Evolutionary conservation across 306 rosid genomes (phyloP), one percentile per base, ranked within the genome.

Genomic region (Astragalus membranaceus): DNA sequence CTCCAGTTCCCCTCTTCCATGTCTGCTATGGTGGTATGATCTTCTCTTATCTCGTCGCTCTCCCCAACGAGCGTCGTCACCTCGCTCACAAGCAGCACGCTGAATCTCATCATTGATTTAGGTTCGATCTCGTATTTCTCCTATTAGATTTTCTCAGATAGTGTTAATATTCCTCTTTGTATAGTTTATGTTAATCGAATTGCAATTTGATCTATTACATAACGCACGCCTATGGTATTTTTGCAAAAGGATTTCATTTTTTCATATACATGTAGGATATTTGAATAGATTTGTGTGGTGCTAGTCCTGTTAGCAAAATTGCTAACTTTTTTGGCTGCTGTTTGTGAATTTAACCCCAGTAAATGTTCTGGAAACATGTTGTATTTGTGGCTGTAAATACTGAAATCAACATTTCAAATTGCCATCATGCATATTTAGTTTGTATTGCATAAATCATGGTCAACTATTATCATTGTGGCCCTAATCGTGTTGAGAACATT

Each of bases 61-160:
- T 92, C 49, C 95, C 95, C 1, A 81, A 86, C 47, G 95, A 92
- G 78, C 91, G 89, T 23, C 95, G 98, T 67, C 96, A 92, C 58
- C 91, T 85, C 53, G 88, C 62, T 70, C 98, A 88, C 75, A 79
- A 50, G 76, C 61, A 81, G 39, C 89, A 85, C 76, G 92, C 92
- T 50, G 89, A 83, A 69, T 85, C 88, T 72, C 92, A 79, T n/a
- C 61, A 82, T 74, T 79, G 74, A 74, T 58, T 23, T 57, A 42
- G 74, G 17, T 53, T 56, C 13, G 10, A 4, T 15, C 16, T 12
- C 48, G 13, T 7, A 13, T 47, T 39, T 39, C 11, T 7, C 44
- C 3, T 10, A 39, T 39, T 39, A 1, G 1, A 39, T 8, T 39
- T 6, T 35, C 39, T 35, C 1, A 0, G 8, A 35, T 35, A 26